phyloP scores from a whole-genome alignment of 169 alveolate species.

The Plasmodium berghei region DNA sequence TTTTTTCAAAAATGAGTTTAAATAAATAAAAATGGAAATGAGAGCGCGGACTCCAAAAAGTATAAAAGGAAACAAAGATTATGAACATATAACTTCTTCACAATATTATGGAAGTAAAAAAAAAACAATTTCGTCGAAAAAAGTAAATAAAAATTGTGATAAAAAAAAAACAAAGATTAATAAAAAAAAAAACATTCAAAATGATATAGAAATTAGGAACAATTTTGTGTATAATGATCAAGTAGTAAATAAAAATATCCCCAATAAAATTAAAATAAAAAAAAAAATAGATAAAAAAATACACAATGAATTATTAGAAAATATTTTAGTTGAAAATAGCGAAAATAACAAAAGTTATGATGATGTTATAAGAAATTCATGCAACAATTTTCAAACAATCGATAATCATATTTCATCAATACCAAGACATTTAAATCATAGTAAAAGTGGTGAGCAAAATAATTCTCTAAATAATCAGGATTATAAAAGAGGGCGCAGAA shows the following conservation, averaged over 20 bases:
- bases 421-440: too few species aligned
- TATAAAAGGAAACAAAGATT: background rate
- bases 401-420: too few species aligned
- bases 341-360: background rate
- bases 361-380: background rate
- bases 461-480: too few species aligned
- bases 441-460: too few species aligned
- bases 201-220: background rate
- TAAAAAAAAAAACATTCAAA: background rate
- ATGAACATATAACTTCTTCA: slow-evolving; percentile 11
- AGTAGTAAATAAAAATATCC: background rate
- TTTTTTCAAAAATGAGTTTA: background rate
- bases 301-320: background rate
- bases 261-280: background rate
- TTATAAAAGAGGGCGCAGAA: too few species aligned
- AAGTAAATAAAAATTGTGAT: background rate
- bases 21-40: background rate
- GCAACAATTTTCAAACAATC: too few species aligned
- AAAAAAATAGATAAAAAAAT: background rate
- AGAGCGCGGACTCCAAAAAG: background rate
- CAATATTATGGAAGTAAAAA: slow-evolving; percentile 15
- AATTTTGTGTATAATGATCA: background rate
- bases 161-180: background rate
- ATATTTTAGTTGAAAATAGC: background rate
- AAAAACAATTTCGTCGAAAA: background rate